Evolutionary conservation across 441 rosid genomes (phyloP).

Genomic region (Brassica hybrid): DNA sequence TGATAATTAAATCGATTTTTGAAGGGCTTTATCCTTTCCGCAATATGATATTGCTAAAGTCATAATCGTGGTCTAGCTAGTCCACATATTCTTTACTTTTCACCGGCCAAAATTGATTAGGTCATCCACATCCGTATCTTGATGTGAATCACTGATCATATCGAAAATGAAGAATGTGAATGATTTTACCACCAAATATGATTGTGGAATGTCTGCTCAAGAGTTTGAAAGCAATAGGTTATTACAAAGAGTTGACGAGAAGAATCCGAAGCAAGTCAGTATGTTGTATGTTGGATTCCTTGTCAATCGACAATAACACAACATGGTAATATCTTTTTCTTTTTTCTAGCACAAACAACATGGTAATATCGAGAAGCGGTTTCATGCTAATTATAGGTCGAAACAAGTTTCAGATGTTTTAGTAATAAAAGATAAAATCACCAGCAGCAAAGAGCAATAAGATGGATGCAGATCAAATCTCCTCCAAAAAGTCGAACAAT

Average conservation of each 20-base stretch:
- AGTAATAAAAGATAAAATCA: neutral
- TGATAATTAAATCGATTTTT: conserved; percentile 8
- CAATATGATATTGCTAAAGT: conserved; percentile 11
- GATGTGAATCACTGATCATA: conserved; percentile 16
- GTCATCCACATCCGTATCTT: conserved; percentile 31
- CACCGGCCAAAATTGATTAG: conserved; percentile 41
- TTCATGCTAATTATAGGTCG: neutral
- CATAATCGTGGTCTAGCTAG: conserved; percentile 22
- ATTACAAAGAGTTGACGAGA: neutral
- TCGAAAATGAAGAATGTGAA: neutral
- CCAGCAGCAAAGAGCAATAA: neutral
- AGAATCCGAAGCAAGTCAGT: neutral
- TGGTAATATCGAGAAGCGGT: neutral
- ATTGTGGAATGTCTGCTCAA: neutral
- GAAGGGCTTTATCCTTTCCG: conserved; percentile 19
- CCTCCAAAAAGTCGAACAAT: neutral
- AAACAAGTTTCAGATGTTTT: neutral
- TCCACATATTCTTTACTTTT: conserved; percentile 22
- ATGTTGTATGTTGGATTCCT: neutral
- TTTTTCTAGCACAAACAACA: neutral
- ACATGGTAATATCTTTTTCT: neutral
- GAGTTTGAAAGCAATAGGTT: neutral
- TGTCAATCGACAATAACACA: neutral
- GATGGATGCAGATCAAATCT: conserved; percentile 5
- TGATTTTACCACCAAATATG: neutral